phyloP scores from a whole-genome alignment of 306 rosid genomes.

The Trifolium repens region DNA sequence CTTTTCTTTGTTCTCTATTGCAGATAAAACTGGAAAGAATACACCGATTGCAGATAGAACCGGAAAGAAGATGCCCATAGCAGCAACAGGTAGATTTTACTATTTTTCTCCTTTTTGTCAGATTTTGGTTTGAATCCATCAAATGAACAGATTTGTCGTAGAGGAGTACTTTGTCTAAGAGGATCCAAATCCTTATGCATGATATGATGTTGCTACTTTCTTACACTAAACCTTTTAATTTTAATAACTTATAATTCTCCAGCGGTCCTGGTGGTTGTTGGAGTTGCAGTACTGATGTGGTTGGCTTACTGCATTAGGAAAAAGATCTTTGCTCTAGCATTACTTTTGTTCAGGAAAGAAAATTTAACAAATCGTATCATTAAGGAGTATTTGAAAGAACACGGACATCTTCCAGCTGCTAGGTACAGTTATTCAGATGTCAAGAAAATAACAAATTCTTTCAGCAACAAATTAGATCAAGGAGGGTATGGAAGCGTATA shows the following conservation, averaged over 20 bases:
- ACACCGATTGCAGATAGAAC: no score
- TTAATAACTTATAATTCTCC: background rate
- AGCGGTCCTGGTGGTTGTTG: background rate
- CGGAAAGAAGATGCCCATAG: no score
- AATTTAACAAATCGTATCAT: background rate
- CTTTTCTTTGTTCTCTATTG: no score
- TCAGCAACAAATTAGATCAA: slow-evolving; percentile 46
- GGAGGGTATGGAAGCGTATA: slow-evolving; percentile 52
- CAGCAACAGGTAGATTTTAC: no score
- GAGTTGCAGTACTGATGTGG: slow-evolving; percentile 27
- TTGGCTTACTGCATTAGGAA: slow-evolving; percentile 15
- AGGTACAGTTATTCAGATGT: slow-evolving; percentile 32
- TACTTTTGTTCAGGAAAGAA: background rate
- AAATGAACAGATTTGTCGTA: no score
- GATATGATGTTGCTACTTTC: background rate
- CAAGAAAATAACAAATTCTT: slow-evolving; percentile 34
- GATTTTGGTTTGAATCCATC: no score
- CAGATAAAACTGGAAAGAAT: no score
- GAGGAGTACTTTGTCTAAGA: background rate
- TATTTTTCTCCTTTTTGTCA: slow-evolving; percentile 1
- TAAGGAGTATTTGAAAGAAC: slow-evolving; percentile 27
- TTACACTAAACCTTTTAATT: background rate
- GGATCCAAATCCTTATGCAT: no score
- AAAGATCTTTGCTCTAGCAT: background rate
- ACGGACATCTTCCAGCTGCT: slow-evolving; percentile 25